Evolutionary conservation across 768 basidiomycete species (phyloP), one percentile per base, ranked within the genome.

Genomic region (Tylopilus rubrobrunneus): DNA sequence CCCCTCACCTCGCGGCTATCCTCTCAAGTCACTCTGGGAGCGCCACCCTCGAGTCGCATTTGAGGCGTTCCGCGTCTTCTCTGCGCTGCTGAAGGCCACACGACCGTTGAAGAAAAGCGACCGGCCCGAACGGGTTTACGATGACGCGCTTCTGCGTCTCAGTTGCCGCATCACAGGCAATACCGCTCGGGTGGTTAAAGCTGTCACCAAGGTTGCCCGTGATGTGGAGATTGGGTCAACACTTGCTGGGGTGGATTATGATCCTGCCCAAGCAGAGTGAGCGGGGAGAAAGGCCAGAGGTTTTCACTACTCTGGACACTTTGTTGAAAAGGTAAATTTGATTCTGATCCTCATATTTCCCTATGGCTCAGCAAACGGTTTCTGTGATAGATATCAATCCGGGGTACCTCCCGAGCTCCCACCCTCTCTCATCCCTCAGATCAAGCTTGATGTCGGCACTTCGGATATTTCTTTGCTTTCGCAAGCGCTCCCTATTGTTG

Each of bases 11-110:
- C 36, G 86, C 86, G 0, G 84, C 89, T 1, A 81, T 85, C 14
- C 79, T 37, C 79, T 94, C 40, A 83, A 82, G 52, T 83, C 86
- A 10, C 75, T 91, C 45, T 73, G 74, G 19, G 94, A 98, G 69
- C 85, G 87, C 59, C 90, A 94, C 65, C 95, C 95, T 34, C 86
- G 92, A 55, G 82, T 98, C 55, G 87, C 85, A 6, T 85, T 92
- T 3, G 92, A 95, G 63, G 81, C 92, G 0, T 94, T 98, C 79
- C 83, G 84, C 34, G 88, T 86, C 2, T 92, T 92, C 62, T 92
- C 92, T 2, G 79, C 92, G 2, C 74, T 99, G 7, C 77, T n/a
- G n/a, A n/a, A n/a, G n/a, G n/a, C n/a, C n/a, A n/a, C n/a, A n/a
- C n/a, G n/a, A n/a, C n/a, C n/a, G n/a, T n/a, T n/a, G n/a, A n/a